Conservation (phyloP, 2,329 filamentous ascomycete species). For the Aspergillus ochraceoroseus region DNA sequence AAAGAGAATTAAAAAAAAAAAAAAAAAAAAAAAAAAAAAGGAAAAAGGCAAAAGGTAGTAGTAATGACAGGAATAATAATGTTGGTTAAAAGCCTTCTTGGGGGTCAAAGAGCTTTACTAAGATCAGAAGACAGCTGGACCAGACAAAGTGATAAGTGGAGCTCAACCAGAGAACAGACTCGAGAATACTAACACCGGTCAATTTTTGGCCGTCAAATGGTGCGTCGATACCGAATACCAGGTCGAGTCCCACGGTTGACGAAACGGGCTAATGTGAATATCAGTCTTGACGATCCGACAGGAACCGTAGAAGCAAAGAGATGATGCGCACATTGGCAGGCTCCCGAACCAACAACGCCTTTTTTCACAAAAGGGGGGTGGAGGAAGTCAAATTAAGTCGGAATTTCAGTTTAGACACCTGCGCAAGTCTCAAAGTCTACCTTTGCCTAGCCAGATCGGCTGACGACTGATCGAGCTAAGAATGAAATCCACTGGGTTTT, state of each 20-base stretch:
- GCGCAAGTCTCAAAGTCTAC: conserved; percentile 25
- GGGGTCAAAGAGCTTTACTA: conserved; percentile 12
- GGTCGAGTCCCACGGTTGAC: conserved; percentile 33
- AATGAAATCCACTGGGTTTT: conserved; percentile 27
- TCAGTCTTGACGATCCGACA: conserved; percentile 32
- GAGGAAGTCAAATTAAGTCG: conserved; percentile 14
- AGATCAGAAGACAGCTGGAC: conserved; percentile 20
- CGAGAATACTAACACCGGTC: conserved; percentile 14
- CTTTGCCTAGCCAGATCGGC: conserved; percentile 21
- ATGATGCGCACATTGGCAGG: conserved; percentile 35
- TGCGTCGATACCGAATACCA: conserved; percentile 17
- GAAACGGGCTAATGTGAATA: conserved; percentile 24
- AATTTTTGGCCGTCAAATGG: conserved; percentile 23
- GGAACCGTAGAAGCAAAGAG: conserved; percentile 25
- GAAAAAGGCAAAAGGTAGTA: conserved; percentile 1
- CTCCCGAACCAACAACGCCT: conserved; percentile 9
- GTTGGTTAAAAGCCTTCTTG: conserved; percentile 10
- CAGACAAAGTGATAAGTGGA: conserved; percentile 21
- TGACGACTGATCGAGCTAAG: conserved; percentile 23
- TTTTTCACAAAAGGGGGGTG: conserved; percentile 9
- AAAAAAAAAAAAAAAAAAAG: conserved; percentile 11
- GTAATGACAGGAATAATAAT: conserved; percentile 6
- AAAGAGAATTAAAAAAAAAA: conserved; percentile 15
- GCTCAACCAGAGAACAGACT: conserved; percentile 20
- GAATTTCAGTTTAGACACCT: conserved; percentile 24